Evolutionary conservation across 495 filamentous ascomycete species (phyloP).

Genomic region (Darksidea phi): DNA sequence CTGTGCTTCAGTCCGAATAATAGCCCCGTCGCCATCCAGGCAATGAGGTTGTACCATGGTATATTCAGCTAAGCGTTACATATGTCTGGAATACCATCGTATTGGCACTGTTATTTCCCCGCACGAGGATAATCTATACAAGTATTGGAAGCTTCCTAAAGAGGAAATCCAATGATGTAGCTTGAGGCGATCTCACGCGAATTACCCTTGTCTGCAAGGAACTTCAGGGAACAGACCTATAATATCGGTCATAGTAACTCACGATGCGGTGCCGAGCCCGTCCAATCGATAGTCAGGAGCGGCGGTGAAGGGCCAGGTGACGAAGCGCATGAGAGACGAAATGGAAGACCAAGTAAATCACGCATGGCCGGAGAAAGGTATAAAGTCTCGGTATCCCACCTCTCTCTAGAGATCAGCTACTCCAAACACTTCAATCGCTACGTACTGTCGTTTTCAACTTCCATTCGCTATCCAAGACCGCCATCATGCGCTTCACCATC

Average conservation of each 20-base stretch:
- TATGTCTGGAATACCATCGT: not conserved
- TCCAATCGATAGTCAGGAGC: too few relatives aligned
- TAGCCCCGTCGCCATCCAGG: too few relatives aligned
- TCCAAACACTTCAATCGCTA: not conserved
- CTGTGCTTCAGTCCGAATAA: too few relatives aligned
- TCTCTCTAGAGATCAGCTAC: not conserved
- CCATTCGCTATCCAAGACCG: not conserved
- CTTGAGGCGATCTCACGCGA: not conserved
- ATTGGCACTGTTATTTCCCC: not conserved
- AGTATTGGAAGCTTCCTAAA: constrained; percentile 16
- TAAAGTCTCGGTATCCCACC: too few relatives aligned
- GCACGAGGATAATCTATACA: constrained; percentile 21
- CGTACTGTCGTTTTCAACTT: not conserved
- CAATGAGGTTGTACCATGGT: not conserved
- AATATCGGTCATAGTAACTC: too few relatives aligned
- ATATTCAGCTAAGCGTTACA: not conserved
- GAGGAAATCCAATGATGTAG: not conserved
- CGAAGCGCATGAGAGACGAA: too few relatives aligned
- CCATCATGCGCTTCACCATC: constrained; percentile 28
- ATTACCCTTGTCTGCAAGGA: not conserved
- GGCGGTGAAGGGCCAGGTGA: too few relatives aligned
- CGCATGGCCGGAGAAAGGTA: too few relatives aligned
- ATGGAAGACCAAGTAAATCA: too few relatives aligned
- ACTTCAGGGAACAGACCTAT: not conserved
- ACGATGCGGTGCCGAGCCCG: too few relatives aligned